These are phyloP conservation scores for Thermothielavioides terrestris DNA, from an alignment of 495 filamentous ascomycete species.

Conservation along the genomic window DNA sequence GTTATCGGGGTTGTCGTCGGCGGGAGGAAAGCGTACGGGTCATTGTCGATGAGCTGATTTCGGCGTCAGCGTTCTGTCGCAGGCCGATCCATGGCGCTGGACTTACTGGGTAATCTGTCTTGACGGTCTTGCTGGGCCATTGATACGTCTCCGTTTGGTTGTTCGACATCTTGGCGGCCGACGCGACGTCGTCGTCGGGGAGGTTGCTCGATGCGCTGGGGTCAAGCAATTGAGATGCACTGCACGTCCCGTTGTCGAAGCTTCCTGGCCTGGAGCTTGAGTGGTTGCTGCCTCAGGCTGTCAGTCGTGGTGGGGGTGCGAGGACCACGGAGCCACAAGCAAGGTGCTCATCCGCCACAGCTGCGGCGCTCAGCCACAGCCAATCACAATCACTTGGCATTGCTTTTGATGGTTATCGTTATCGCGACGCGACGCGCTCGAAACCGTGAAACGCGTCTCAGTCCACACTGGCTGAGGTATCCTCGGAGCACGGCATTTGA, in stretches of 20 bases:
- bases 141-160: slow-evolving; percentile 47
- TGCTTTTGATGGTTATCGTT: no score
- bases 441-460: neutral
- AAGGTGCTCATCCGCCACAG: no score
- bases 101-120: slow-evolving; percentile 74
- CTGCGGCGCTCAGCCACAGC: neutral
- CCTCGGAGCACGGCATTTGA: no score
- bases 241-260: slow-evolving; percentile 20
- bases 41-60: slow-evolving; percentile 86
- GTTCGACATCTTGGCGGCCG: slow-evolving; percentile 50
- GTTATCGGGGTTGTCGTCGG: neutral
- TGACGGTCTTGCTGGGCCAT: slow-evolving; percentile 62
- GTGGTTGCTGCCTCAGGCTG: slow-evolving; percentile 20
- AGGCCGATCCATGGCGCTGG: neutral
- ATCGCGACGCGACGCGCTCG: slow-evolving; percentile 4
- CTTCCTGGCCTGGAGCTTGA: slow-evolving; percentile 16
- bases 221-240: slow-evolving; percentile 6
- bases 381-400: no score
- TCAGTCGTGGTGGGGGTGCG: neutral
- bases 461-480: no score
- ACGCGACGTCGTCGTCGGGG: slow-evolving; percentile 28
- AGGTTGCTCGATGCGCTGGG: slow-evolving; percentile 16
- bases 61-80: slow-evolving; percentile 1
- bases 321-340: neutral
- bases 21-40: slow-evolving; percentile 65